Base-by-base conservation (phyloP, 108 stramenopile species). In the Cyclotella choctawhatcheeana region DNA sequence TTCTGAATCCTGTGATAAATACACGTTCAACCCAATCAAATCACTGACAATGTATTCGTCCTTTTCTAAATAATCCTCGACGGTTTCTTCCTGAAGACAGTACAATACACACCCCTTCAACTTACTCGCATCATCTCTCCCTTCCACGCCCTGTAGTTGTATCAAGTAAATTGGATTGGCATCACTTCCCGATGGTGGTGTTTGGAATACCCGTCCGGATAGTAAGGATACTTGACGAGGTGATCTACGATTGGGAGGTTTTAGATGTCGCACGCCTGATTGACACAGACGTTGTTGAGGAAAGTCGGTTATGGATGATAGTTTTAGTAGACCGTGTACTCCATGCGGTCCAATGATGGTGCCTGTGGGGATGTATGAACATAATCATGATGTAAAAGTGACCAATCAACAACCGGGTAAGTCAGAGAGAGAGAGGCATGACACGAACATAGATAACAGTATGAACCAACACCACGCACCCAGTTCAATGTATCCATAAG, bases 401-500 rank as follows among this genome's bases (percentile, higher is more conserved):
- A n/a, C n/a, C n/a, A n/a, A n/a, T n/a, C n/a, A n/a, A n/a, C n/a
- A n/a, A n/a, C n/a, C n/a, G n/a, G n/a, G n/a, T n/a, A n/a, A n/a
- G n/a, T n/a, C n/a, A n/a, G n/a, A n/a, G n/a, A n/a, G n/a, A n/a
- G n/a, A n/a, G n/a, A n/a, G n/a, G n/a, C n/a, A n/a, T n/a, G n/a
- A n/a, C n/a, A n/a, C n/a, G n/a, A n/a, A n/a, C n/a, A n/a, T n/a
- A n/a, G n/a, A n/a, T n/a, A n/a, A n/a, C 47, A 48, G 30, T 27
- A 22, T 18, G 21, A 69, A n/a, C n/a, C 16, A 53, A 33, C 12
- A 51, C 16, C 18, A 58, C 74, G 59, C 20, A 71, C 81, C 81
- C 64, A 95, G 63, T 68, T 92, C 91, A 18, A 86, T 73, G 40
- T 85, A 95, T 10, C 93, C 93, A 82, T 89, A 95, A 17, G 91